Conservation (phyloP, 805 yeast genomes). For the Yarrowia sp. region DNA sequence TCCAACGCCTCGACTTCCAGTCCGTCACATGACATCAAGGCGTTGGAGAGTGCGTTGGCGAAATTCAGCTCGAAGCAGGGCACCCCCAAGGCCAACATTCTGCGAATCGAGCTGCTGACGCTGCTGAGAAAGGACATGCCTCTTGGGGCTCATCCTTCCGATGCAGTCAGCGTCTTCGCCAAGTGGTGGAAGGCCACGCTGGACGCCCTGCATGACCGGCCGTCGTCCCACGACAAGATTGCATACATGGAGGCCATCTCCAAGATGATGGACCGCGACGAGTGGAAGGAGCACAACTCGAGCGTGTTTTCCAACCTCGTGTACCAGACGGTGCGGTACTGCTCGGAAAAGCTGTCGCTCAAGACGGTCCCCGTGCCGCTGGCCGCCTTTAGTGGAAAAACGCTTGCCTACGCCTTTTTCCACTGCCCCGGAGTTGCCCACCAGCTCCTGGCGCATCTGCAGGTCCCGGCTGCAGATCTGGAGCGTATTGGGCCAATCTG, state of each 20-base stretch:
- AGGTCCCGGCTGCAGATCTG: slow-evolving; percentile 45
- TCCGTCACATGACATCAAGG: slow-evolving; percentile 44
- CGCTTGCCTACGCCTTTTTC: slow-evolving; percentile 68
- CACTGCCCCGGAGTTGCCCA: slow-evolving; percentile 62
- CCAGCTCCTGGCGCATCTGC: slow-evolving; percentile 50
- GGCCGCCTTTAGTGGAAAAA: slow-evolving; percentile 73
- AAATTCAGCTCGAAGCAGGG: slow-evolving; percentile 48
- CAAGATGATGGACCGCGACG: slow-evolving; percentile 51
- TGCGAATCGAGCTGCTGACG: slow-evolving; percentile 55
- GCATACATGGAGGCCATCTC: slow-evolving; percentile 54
- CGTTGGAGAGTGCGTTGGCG: slow-evolving; percentile 46
- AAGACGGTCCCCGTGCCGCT: slow-evolving; percentile 63
- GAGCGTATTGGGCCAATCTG: slow-evolving; percentile 44
- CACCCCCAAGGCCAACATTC: slow-evolving; percentile 50
- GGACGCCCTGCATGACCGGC: slow-evolving; percentile 46
- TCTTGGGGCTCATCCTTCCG: slow-evolving; percentile 42
- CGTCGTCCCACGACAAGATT: slow-evolving; percentile 50
- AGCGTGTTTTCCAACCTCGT: slow-evolving; percentile 48
- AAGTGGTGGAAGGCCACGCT: slow-evolving; percentile 53
- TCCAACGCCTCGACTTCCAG: not conserved
- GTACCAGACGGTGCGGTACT: slow-evolving; percentile 60
- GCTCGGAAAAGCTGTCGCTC: slow-evolving; percentile 57
- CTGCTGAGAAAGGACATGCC: slow-evolving; percentile 47
- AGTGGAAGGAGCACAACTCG: slow-evolving; percentile 48
- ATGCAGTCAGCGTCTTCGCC: slow-evolving; percentile 47